phyloP scores from a whole-genome alignment of 805 yeast genomes.

The Candida alai region DNA sequence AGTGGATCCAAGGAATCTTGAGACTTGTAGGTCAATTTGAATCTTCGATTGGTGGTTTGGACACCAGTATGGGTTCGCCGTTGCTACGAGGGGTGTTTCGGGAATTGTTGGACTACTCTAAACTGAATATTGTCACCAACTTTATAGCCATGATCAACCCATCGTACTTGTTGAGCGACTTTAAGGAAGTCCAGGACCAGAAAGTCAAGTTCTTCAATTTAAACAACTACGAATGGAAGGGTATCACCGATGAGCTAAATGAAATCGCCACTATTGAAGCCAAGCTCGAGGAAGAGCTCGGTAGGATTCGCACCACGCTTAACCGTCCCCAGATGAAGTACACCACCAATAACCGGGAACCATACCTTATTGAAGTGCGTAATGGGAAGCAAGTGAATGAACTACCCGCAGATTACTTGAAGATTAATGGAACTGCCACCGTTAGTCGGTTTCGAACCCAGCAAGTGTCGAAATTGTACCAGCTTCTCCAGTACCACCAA shows the following conservation, averaged over 20 bases:
- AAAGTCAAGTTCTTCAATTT: conserved; percentile 42
- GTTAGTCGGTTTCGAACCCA: conserved; percentile 77
- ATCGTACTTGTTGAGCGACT: conserved; percentile 47
- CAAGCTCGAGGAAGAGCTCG: conserved; percentile 52
- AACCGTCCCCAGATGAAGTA: conserved; percentile 57
- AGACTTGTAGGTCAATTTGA: conserved; percentile 27
- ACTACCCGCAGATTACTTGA: conserved; percentile 75
- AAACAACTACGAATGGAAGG: conserved; percentile 30
- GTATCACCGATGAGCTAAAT: conserved; percentile 31
- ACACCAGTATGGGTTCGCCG: conserved; percentile 25
- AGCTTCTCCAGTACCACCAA: conserved; percentile 54
- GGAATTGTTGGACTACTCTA: conserved; percentile 30
- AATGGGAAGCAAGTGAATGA: conserved; percentile 48
- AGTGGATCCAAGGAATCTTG: conserved; percentile 24
- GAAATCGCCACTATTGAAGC: conserved; percentile 43
- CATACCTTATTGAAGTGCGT: conserved; percentile 73
- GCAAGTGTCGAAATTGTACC: conserved; percentile 45
- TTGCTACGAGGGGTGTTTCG: conserved; percentile 36
- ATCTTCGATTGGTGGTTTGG: conserved; percentile 29
- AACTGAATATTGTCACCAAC: conserved; percentile 25
- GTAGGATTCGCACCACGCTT: conserved; percentile 39
- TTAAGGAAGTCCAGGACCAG: conserved; percentile 41
- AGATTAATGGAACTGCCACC: conserved; percentile 63
- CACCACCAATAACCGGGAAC: conserved; percentile 56
- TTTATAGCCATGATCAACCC: conserved; percentile 51